Conservation (phyloP, 805 yeast species). For the Ogataea philodendri region DNA sequence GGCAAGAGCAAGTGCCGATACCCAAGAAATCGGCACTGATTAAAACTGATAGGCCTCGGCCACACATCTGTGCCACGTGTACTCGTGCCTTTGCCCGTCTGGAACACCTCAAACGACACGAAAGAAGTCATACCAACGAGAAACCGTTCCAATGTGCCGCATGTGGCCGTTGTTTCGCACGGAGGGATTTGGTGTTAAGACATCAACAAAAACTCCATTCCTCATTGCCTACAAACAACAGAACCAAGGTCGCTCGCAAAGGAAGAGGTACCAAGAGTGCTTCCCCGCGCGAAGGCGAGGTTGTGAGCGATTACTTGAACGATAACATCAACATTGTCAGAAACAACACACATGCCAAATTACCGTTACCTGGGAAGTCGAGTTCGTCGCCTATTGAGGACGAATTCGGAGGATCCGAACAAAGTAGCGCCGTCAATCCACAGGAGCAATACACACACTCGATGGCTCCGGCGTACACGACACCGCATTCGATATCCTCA, state of each 20-base stretch:
- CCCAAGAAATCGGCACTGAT: conserved; percentile 82
- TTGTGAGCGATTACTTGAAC: conserved; percentile 37
- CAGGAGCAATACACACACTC: conserved; percentile 17
- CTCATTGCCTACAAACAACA: conserved; percentile 41
- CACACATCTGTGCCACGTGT: conserved; percentile 86
- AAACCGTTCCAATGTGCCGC: conserved; percentile 96
- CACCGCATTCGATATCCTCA: conserved; percentile 23
- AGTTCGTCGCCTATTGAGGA: conserved; percentile 13
- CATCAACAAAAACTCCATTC: conserved; percentile 94
- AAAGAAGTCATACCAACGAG: conserved; percentile 91
- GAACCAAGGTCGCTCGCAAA: conserved; percentile 35
- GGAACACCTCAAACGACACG: conserved; percentile 93
- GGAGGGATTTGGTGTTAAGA: conserved; percentile 81
- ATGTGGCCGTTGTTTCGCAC: conserved; percentile 93
- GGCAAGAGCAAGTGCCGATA: conserved; percentile 49
- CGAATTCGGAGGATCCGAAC: conserved; percentile 11
- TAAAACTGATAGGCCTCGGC: conserved; percentile 91
- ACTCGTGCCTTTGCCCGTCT: conserved; percentile 93
- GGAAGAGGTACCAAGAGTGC: conserved; percentile 23
- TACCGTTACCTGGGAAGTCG: conserved; percentile 36
- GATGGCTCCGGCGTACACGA: conserved; percentile 13
- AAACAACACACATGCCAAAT: conserved; percentile 51
- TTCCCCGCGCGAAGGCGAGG: conserved; percentile 31
- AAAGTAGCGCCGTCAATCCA: too few relatives aligned
- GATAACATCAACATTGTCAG: conserved; percentile 52